These are phyloP conservation scores for Lipomyces starkeyi DNA, from an alignment of 805 yeast genomes.

Conservation along the genomic window DNA sequence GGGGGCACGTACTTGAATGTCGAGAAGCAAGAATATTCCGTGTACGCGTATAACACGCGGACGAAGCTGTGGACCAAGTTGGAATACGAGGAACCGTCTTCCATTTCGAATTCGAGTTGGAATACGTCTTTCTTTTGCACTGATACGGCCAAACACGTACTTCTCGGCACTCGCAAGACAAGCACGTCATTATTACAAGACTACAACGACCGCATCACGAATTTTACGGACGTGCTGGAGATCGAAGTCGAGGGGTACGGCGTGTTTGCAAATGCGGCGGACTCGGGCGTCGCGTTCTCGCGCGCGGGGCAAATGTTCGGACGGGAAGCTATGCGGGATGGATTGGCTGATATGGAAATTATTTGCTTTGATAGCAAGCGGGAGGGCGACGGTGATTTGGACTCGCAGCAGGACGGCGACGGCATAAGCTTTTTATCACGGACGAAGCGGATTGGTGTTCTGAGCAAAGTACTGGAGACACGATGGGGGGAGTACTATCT, in stretches of 20 bases:
- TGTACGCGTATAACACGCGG: constrained; percentile 22
- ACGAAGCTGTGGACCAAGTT: constrained; percentile 18
- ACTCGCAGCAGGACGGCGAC: neutral
- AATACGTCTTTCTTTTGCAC: constrained; percentile 14
- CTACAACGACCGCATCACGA: constrained; percentile 23
- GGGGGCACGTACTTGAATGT: constrained; percentile 20
- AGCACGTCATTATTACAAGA: constrained; percentile 19
- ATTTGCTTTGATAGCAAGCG: constrained; percentile 20
- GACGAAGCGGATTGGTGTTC: constrained; percentile 21
- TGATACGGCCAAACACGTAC: constrained; percentile 2
- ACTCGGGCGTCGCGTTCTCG: constrained; percentile 17
- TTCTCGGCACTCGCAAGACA: constrained; percentile 17
- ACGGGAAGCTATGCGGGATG: constrained; percentile 9
- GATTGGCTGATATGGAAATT: constrained; percentile 28
- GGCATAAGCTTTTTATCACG: neutral
- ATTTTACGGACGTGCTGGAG: constrained; percentile 17
- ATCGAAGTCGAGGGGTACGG: constrained; percentile 27
- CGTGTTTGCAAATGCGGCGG: constrained; percentile 14
- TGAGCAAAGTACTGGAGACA: constrained; percentile 19
- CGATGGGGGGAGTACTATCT: constrained; percentile 32
- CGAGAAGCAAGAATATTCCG: constrained; percentile 19
- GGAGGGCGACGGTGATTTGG: constrained; percentile 2
- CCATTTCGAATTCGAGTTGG: constrained; percentile 14
- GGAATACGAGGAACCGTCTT: constrained; percentile 3
- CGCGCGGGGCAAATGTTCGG: constrained; percentile 26